Evolutionary conservation across 305 asterid species (phyloP).

Genomic region (Fraxinus xanthoxyloides): DNA sequence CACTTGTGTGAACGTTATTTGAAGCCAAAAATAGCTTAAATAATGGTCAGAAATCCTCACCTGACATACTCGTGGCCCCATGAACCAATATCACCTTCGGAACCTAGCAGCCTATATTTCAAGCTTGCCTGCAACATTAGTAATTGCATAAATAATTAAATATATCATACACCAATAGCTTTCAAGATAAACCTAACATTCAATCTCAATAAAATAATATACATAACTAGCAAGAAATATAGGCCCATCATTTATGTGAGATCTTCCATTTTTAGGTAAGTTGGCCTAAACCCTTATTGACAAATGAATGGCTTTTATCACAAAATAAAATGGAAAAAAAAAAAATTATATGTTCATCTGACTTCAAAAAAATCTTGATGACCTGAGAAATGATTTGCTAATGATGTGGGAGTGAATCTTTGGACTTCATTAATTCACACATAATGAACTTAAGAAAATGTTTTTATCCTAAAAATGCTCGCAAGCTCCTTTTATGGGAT

Average conservation of each 20-base stretch:
- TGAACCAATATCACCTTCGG: conserved; percentile 95
- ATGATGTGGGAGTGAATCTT: not conserved
- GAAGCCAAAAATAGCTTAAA: not conserved
- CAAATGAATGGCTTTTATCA: not conserved
- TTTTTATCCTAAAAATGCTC: not conserved
- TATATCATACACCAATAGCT: not conserved
- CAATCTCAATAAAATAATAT: not conserved
- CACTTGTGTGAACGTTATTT: conserved; percentile 3
- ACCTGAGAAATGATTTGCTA: not conserved
- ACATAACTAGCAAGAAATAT: not conserved
- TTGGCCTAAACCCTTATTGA: not conserved
- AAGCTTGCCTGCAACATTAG: conserved; percentile 79
- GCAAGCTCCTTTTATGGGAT: not conserved
- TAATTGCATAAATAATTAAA: conserved; percentile 17
- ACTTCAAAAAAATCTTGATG: not conserved
- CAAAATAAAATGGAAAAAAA: not conserved
- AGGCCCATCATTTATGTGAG: not conserved
- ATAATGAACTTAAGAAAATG: not conserved
- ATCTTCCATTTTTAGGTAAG: not conserved
- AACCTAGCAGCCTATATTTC: conserved; percentile 87
- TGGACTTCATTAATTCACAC: not conserved
- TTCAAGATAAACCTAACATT: not conserved
- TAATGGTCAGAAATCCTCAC: conserved; percentile 38
- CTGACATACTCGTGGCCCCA: conserved; percentile 99
- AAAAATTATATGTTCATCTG: not conserved